Base-by-base conservation (phyloP, 139 green algal genomes). In the Pedinophyceae sp. region DNA sequence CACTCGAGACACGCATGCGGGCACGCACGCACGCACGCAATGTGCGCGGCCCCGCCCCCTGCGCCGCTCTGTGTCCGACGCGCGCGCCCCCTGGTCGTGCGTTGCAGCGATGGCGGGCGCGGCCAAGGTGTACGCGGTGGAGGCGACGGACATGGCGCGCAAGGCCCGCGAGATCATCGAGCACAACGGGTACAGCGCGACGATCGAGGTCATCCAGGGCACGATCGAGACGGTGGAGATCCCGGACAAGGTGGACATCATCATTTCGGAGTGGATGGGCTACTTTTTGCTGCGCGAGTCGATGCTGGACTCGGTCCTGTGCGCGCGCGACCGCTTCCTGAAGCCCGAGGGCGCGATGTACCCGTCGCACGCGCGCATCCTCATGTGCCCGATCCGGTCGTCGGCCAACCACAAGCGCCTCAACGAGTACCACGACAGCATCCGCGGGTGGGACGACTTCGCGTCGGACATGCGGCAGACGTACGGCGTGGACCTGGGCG, bases 231-330 rank as follows among this genome's bases (percentile, higher is more conserved):
- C 77, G 19, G 81, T 95, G 17, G 58, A 78, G 39, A 64, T 99
- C 26, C 91, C 90, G n/a, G 91, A 97, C 68, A 93, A 97, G 76
- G 87, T 82, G 20, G 89, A 97, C 74, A 83, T 97, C 64, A 96
- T 97, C 64, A 88, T 97, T 54, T 82, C 61, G 5, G 76, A 84
- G 55, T 84, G 73, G 73, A 81, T 81, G 70, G 69, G 71, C 20
- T 69, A 64, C 30, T 62, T 59, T 29, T 46, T 62, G 46, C 29
- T 65, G n/a, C 30, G 52, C 20, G 90, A 98, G 73, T 81, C 59
- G 50, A 97, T 98, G 90, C 76, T 98, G 38, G 90, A 97, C 72
- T 82, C 63, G 19, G 88, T 97, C 27, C 60, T 97, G 25, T 65
- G 87, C 23, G 88, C 87, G 0, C 72, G 89, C 2, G 79, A 96